Evolutionary conservation across 345 rosid genomes (phyloP), one percentile per base, ranked within the genome.

Genomic region (Eucalyptus curtisii): DNA sequence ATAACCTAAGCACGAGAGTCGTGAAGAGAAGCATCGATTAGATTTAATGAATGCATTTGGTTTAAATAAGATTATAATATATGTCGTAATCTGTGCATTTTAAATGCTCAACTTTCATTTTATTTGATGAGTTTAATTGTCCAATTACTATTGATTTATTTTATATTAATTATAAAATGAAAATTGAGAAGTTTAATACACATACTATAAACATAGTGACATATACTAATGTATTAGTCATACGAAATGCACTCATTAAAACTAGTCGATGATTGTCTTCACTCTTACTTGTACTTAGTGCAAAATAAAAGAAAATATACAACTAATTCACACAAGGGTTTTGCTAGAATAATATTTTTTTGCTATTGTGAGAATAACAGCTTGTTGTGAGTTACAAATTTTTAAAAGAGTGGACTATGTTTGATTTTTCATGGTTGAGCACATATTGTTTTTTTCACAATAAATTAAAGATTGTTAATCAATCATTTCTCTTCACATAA

Each of bases 331-430:
- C 76, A 64, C 20, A 64, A 61, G 5, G 25, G 57, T 52, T 52
- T 52, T 20, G 10, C 5, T 20, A 52, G 57, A 52, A 52, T 20
- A 52, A 52, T 20, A 52, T 52, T 52, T 3, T 52, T 20, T 52
- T 52, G 10, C 1, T 52, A 52, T 0, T 8, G 10, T 19, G 2
- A 52, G 57, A 52, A 52, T 52, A 52, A 52, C 0, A 20, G 0
- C 2, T 52, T 52, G 0, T 52, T 52, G 25, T 20, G 57, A 52
- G 1, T 52, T 52, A 52, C 25, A 52, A 7, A 52, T 52, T 52
- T 0, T 52, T 52, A 19, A 52, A 52, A 0, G 5, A 52, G 10
- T 52, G 5, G 5, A 52, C 10, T 52, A 20, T 0, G 0, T 20
- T 52, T 52, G 57, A 52, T 20, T 52, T 52, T 52, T 52, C 1